Base-by-base conservation (phyloP, 805 yeast species). In the Nakazawaea wickerhamii region DNA sequence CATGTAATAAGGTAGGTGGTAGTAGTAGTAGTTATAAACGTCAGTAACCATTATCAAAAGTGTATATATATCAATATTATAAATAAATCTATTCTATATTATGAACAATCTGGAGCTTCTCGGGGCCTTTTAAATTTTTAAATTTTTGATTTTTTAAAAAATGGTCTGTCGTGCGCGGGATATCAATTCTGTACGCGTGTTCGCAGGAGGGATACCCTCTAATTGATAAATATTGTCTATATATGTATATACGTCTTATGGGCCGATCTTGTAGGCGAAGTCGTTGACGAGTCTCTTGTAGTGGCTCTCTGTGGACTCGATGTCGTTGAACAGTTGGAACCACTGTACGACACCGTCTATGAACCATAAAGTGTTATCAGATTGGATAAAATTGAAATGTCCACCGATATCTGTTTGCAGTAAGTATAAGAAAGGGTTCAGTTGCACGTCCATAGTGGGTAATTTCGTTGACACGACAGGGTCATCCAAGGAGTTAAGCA, bases 391-490 rank as follows among this genome's bases (percentile, higher is more conserved):
- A 1, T 75, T 84, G 54, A 82, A 68, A 56, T 84, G 93, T 6
- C 91, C 91, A 49, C 93, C 93, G 11, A 78, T 55, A 41, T 79
- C 75, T 1, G 87, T 73, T 36, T 75, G 71, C 4, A 77, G 65
- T 59, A 80, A 60, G 25, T 74, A 64, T 20, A 79, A 60, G 53
- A 73, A 79, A 13, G 89, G 88, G 47, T 82, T 81, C 23, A 65
- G 59, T 30, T 55, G 47, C 15, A 73, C 70, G 43, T 78, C 84
- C 4, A 55, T 40, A 18, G 47, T 45, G 8, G 90, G 88, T 31
- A 79, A 68, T 28, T 71, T 64, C 14, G 71, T 64, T 10, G 74
- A 72, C 32, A 79, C 71, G 33, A 83, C 71, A 5, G 91, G 88
- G 55, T 84, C 93, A 55, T 84, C 91, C 15, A 57, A 52, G 0